Percentiles rank a stretch among this genome's conserved stretches.
Evolutionary conservation across 768 basidiomycete genomes (phyloP).

Genomic region (Auricularia sp.): DNA sequence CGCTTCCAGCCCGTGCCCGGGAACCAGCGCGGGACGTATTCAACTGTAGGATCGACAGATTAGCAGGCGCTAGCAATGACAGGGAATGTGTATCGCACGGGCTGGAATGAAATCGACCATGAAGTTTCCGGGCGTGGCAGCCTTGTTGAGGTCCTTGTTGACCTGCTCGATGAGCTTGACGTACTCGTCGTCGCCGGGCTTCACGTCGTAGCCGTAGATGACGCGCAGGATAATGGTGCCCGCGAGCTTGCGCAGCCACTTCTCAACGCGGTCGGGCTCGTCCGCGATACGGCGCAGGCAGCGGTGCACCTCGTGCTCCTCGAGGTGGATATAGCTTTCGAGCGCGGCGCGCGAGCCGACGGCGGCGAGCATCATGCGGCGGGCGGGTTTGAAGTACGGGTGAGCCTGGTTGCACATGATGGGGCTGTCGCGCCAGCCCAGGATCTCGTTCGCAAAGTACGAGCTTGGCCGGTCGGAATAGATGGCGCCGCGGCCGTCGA

Average conservation of each 20-base stretch:
- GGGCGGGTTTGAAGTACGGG: neutral
- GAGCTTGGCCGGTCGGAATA: neutral
- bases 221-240: constrained; percentile 7
- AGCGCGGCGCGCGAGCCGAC: neutral
- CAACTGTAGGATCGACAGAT: neutral
- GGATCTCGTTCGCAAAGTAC: neutral
- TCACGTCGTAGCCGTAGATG: constrained; percentile 8
- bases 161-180: neutral
- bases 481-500: constrained; percentile 10
- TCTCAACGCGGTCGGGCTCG: neutral
- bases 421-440: neutral
- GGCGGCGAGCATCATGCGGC: neutral
- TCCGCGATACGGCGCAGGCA: neutral
- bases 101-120: constrained; percentile 12
- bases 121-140: constrained; percentile 9
- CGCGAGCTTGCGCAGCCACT: neutral
- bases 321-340: neutral
- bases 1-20: neutral
- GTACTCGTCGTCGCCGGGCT: constrained; percentile 4
- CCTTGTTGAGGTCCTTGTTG: neutral
- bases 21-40: constrained; percentile 3
- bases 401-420: neutral
- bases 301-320: neutral
- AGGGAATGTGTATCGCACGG: neutral
- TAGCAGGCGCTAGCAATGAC: neutral